Evolutionary conservation across 441 rosid species (phyloP), one percentile per base, ranked within the genome.

Genomic region (Euphorbia celastroides): DNA sequence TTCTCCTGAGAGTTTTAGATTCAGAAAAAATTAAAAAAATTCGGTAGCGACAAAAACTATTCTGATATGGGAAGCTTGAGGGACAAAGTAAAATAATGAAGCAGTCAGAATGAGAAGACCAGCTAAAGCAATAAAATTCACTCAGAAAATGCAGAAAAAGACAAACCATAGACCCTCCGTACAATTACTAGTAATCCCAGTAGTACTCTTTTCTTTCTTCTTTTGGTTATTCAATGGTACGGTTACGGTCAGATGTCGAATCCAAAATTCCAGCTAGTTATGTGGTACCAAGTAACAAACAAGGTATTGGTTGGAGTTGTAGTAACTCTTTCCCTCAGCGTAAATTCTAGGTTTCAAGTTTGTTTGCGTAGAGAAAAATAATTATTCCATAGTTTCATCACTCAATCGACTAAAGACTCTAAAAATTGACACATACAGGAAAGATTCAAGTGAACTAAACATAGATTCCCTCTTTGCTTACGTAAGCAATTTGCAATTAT

Each of bases 1-100:
- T 65, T 74, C 75, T 81, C 92, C 96, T 93, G 82, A 61, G 42
- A 74, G 54, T 55, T 38, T 63, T 70, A 48, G 67, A 64, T 64
- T 69, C 60, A 66, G 68, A 56, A 36, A 63, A 50, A 69, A 27
- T 34, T 55, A 7, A 66, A 58, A 66, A 11, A 50, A 42, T 68
- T 30, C 25, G 44, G 67, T 2, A 46, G 50, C 14, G 36, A 13
- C 13, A 26, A 17, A 17, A 26, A 65, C 57, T 9, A 28, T 23
- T 7, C 44, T 34, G 38, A 38, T 2, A 26, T 22, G 23, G 5
- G 26, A 52, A 25, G 16, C 38, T 36, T 26, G 52, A 25, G 34
- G 51, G 57, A 13, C 6, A 67, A 58, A 58, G 46, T 16, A 14
- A 42, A 22, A 14, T 10, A 62, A 65, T 65, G 19, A 17, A 65